Evolutionary conservation across 1,284 basidiomycete species (phyloP), one percentile per base, ranked within the genome.

Genomic region (Vanrija humicola): DNA sequence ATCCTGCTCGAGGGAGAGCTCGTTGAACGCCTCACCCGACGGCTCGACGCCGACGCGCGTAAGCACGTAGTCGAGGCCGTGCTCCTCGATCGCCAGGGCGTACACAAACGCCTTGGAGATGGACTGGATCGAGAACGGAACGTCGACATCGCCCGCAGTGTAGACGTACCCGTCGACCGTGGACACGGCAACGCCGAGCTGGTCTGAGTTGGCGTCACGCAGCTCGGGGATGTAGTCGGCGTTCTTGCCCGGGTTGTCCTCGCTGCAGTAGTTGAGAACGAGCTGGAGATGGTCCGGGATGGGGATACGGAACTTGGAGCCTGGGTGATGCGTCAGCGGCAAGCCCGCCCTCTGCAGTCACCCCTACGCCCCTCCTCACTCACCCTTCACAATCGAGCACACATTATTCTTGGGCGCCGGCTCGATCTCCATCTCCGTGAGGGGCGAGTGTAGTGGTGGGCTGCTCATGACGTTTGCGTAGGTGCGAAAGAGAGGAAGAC

Each of bases 61-160:
- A 15, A 38, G 42, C 4, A 61, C 48, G 15, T 40, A 19, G 5
- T 52, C 52, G n/a, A 61, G 7, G 0, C 59, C 59, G 29, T 48
- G 43, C 19, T 61, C 52, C 52, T 61, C 55, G 29, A 61, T 47
- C 14, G 53, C 59, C 21, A 61, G 50, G 2, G 59, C 59, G 39
- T 61, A 61, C n/a, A 57, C 53, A 16, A 61, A 61, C 29, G 59
- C 59, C 55, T 61, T 61, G 55, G 50, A 50, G 53, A 61, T 61
- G 23, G 52, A 55, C 53, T 61, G 52, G 53, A 61, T 61, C 6
- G 47, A 28, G 38, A 57, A 61, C 59, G 49, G 46, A 40, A 57
- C 12, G 16, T 61, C 53, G 12, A 50, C 49, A 38, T 61, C 59
- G 49, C 59, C 59, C 2, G 50, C 34, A 6, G 43, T 19, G 48